Evolutionary conservation across 129 eudicot genomes (phyloP).

Genomic region (Glebionis coronaria): DNA sequence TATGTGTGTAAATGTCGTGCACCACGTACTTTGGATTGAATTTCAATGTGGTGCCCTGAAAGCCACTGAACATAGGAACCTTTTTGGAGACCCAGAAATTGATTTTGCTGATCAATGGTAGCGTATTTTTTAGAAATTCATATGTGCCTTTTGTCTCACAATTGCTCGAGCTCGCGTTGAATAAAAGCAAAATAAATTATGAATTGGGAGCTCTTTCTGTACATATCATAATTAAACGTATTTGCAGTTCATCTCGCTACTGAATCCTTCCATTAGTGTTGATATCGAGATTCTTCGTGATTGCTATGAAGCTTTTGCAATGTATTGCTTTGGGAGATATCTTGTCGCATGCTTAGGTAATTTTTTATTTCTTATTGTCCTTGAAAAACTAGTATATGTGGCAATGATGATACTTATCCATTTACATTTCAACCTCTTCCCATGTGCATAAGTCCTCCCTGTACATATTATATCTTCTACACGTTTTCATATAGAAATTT

Average conservation of each 20-base stretch:
- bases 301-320: conserved; percentile 98
- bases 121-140: no score
- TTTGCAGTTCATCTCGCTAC: conserved; percentile 74
- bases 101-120: no score
- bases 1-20: no score
- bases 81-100: no score
- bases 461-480: neutral
- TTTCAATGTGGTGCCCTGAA: no score
- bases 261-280: conserved; percentile 88
- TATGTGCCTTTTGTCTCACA: no score
- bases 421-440: no score
- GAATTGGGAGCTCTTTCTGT: neutral
- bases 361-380: conserved; percentile 8
- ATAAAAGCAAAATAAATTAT: no score
- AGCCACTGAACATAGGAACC: no score
- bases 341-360: conserved; percentile 97
- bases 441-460: neutral
- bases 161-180: neutral
- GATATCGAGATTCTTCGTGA: conserved; percentile 90
- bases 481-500: no score
- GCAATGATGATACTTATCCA: neutral
- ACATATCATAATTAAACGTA: conserved; percentile 7
- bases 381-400: conserved; percentile 12
- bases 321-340: conserved; percentile 99
- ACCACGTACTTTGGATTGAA: no score